Conservation (phyloP, 441 rosid genomes). For the Syzygium malaccense region DNA sequence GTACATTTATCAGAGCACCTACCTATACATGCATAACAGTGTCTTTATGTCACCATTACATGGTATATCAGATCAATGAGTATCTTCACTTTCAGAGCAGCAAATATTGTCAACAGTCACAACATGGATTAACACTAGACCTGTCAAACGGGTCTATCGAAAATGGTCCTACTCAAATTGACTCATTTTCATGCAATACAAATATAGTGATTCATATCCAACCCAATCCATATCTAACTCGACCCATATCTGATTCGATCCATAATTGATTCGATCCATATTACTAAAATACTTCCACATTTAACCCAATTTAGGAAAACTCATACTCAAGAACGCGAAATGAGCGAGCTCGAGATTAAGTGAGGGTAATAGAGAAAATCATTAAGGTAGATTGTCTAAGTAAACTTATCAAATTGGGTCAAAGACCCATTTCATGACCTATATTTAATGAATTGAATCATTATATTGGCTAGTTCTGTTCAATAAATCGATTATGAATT, state of each 20-base stretch:
- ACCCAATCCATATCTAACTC: fast-evolving
- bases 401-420: background rate
- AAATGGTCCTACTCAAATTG: background rate
- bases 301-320: background rate
- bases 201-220: fast-evolving
- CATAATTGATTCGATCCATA: fast-evolving
- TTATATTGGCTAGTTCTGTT: background rate
- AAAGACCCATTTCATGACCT: background rate
- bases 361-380: background rate
- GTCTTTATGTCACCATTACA: background rate
- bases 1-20: background rate
- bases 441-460: background rate
- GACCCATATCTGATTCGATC: fast-evolving
- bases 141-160: too few species aligned
- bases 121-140: background rate
- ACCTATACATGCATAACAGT: background rate
- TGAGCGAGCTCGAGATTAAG: background rate
- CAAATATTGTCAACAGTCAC: background rate
- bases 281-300: background rate
- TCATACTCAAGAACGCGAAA: background rate
- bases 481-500: fast-evolving
- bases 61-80: background rate
- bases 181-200: background rate
- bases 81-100: background rate
- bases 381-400: background rate